Evolutionary conservation across 2,329 filamentous ascomycete genomes (phyloP).

Genomic region (Beauveria pseudobassiana): DNA sequence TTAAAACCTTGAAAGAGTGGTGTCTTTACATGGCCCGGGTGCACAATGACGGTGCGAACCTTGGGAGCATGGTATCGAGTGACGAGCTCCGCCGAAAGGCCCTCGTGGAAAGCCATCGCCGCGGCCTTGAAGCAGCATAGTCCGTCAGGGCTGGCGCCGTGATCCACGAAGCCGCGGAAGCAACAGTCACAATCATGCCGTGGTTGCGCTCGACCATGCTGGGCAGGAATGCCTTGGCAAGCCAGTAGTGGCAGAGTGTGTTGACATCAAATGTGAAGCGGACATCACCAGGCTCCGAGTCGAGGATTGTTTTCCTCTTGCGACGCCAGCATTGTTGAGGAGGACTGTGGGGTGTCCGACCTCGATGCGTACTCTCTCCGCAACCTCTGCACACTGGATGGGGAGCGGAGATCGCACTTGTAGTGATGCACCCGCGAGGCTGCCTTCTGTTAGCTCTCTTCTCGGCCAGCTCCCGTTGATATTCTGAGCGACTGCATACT

Average conservation of each 20-base stretch:
- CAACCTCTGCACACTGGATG: conserved; percentile 44
- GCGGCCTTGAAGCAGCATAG: conserved; percentile 61
- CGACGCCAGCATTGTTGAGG: conserved; percentile 65
- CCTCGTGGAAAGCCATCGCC: conserved; percentile 61
- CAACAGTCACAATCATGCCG: conserved; percentile 66
- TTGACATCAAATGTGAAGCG: conserved; percentile 67
- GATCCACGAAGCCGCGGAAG: conserved; percentile 55
- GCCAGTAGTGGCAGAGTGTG: conserved; percentile 58
- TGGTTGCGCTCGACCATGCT: conserved; percentile 56
- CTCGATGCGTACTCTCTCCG: conserved; percentile 42
- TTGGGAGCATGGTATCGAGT: conserved; percentile 54
- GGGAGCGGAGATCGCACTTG: conserved; percentile 60
- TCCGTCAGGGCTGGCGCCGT: conserved; percentile 58
- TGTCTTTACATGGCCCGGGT: conserved; percentile 38
- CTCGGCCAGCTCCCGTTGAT: background rate
- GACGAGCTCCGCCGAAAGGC: conserved; percentile 48
- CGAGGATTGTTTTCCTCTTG: conserved; percentile 55
- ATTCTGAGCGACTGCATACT: conserved; percentile 15
- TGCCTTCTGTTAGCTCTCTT: conserved; percentile 13
- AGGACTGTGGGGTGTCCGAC: conserved; percentile 61
- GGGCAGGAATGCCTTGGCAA: conserved; percentile 61
- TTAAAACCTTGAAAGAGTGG: conserved; percentile 41
- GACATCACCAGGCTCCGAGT: conserved; percentile 48
- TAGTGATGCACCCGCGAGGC: conserved; percentile 56
- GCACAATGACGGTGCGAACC: conserved; percentile 60